Evolutionary conservation across 805 yeast species (phyloP).

Genomic region (Diddensiella caesifluorescens): DNA sequence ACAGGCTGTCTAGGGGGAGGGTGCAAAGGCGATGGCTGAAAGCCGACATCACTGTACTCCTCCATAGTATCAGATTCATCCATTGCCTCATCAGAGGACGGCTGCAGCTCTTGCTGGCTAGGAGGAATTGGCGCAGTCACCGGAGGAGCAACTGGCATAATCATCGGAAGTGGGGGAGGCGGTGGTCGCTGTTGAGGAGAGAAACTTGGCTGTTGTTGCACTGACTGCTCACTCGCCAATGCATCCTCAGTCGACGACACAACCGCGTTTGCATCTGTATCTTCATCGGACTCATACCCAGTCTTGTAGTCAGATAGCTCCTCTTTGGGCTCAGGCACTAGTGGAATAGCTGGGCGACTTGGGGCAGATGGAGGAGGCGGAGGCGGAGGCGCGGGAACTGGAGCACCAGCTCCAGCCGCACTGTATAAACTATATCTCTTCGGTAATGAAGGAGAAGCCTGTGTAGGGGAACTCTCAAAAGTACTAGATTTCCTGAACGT

Average conservation of each 20-base stretch:
- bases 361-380: conserved; percentile 18
- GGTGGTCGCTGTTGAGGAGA: conserved; percentile 20
- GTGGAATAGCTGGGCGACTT: conserved; percentile 3
- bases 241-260: conserved; percentile 25
- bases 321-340: conserved; percentile 23
- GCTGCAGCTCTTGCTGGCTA: conserved; percentile 7
- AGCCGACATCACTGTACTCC: conserved; percentile 1
- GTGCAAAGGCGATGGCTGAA: conserved; percentile 10
- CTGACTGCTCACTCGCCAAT: conserved; percentile 11
- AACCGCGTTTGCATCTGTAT: conserved; percentile 30
- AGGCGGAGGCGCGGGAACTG: conserved; percentile 8
- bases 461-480: neutral
- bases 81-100: neutral
- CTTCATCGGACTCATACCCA: conserved; percentile 71
- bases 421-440: conserved; percentile 1
- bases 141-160: conserved; percentile 21
- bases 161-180: conserved; percentile 23
- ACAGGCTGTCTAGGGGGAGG: conserved; percentile 21
- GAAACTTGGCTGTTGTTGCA: conserved; percentile 4
- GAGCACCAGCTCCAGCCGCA: neutral
- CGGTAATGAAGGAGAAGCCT: neutral
- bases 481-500: neutral
- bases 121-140: conserved; percentile 23
- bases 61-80: conserved; percentile 9
- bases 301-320: conserved; percentile 44